phyloP scores from a whole-genome alignment of 495 filamentous ascomycete species.

The Penicillium alfredii region DNA sequence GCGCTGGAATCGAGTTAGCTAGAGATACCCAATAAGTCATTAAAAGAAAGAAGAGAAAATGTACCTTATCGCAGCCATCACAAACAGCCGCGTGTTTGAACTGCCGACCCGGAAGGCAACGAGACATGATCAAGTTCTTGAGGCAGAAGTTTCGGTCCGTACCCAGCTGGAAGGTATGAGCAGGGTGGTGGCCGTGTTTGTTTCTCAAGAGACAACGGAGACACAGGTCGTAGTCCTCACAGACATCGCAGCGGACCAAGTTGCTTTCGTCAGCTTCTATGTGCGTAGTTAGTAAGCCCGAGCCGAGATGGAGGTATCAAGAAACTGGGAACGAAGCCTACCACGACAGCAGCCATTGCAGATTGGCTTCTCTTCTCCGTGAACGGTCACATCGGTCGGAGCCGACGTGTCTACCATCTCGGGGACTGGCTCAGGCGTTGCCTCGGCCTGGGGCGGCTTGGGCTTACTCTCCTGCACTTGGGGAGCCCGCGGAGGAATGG shows the following conservation, averaged over 20 bases:
- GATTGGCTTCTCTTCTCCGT: constrained; percentile 55
- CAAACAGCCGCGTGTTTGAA: constrained; percentile 82
- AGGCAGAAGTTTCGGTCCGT: constrained; percentile 33
- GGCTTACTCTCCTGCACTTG: constrained; percentile 16
- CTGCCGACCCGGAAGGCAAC: constrained; percentile 76
- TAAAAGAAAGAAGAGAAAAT: constrained; percentile 1
- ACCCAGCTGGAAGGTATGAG: constrained; percentile 61
- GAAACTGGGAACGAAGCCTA: constrained; percentile 31
- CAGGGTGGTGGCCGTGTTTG: constrained; percentile 90
- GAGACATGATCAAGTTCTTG: constrained; percentile 44
- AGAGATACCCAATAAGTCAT: neutral
- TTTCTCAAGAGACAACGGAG: constrained; percentile 65
- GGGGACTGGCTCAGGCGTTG: constrained; percentile 13
- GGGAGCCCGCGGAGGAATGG: constrained; percentile 54
- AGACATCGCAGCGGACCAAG: constrained; percentile 79
- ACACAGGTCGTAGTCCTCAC: constrained; percentile 91
- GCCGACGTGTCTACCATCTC: constrained; percentile 8
- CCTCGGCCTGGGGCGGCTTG: constrained; percentile 15
- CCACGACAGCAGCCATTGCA: constrained; percentile 89
- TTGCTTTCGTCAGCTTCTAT: constrained; percentile 65
- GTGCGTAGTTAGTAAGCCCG: constrained; percentile 10
- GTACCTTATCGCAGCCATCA: constrained; percentile 85
- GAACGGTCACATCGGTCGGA: constrained; percentile 5
- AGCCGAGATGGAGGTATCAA: neutral
- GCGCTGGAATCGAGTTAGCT: constrained; percentile 40